A percentile compares a stretch with the other conserved stretches of the same genome.
phyloP scores from a whole-genome alignment of 23 red algal species.

The Cyanidioschyzon merolae region DNA sequence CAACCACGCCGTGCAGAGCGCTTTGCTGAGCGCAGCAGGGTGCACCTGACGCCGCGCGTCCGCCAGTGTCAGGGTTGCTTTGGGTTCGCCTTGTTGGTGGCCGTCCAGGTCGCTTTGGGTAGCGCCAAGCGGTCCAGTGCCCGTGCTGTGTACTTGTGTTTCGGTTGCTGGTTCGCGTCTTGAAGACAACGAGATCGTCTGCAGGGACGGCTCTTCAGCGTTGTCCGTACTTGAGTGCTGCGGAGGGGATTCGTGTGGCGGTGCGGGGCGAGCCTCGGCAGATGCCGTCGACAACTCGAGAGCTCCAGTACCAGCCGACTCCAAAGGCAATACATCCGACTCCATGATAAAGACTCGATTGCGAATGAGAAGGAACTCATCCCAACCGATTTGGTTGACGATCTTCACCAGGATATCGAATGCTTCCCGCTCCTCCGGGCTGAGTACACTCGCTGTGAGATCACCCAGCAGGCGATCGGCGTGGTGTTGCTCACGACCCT shows the following conservation, averaged over 20 bases:
- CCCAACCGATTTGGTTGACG: constrained; percentile 69
- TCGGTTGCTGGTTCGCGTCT: background rate
- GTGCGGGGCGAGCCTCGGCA: background rate
- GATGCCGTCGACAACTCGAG: background rate
- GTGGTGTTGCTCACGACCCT: background rate
- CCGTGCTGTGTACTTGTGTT: background rate
- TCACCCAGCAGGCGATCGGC: constrained; percentile 57
- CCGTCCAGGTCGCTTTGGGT: too few relatives aligned
- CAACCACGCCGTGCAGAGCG: constrained; percentile 85
- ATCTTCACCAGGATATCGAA: constrained; percentile 75
- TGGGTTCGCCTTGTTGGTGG: background rate
- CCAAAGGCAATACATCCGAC: constrained; percentile 27
- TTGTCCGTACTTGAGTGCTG: background rate
- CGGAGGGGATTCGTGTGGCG: background rate
- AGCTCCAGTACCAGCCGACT: background rate
- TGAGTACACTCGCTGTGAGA: constrained; percentile 71
- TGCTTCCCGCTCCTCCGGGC: constrained; percentile 33
- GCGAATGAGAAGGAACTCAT: constrained; percentile 60
- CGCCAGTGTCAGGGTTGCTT: background rate
- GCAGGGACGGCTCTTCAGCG: background rate
- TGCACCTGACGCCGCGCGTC: background rate
- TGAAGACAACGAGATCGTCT: background rate
- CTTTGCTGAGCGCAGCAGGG: constrained; percentile 39
- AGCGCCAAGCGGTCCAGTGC: background rate
- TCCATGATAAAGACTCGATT: constrained; percentile 85